Percentiles rank a stretch among this genome's conserved stretches.
phyloP scores from a whole-genome alignment of 257 asterid genomes.

The Solanum virginianum region DNA sequence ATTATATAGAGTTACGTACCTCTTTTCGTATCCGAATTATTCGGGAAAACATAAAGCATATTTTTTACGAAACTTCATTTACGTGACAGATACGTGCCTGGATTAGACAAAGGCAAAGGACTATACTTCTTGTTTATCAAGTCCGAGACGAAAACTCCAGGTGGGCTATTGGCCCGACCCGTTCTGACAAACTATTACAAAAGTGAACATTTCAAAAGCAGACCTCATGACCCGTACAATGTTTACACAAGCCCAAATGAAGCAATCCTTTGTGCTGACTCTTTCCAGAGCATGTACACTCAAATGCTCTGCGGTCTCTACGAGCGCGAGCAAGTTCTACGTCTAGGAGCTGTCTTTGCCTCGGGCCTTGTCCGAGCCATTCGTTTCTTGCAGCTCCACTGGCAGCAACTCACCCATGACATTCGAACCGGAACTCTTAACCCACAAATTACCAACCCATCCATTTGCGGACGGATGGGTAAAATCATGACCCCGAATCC shows the following conservation, averaged over 20 bases:
- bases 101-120: slow-evolving; percentile 90
- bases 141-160: slow-evolving; percentile 83
- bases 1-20: not conserved
- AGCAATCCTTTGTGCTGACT: slow-evolving; percentile 81
- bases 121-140: slow-evolving; percentile 75
- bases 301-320: slow-evolving; percentile 96
- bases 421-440: slow-evolving; percentile 56
- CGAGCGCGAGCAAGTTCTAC: slow-evolving; percentile 78
- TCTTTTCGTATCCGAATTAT: not conserved
- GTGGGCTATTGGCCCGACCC: slow-evolving; percentile 92
- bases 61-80: slow-evolving; percentile 8
- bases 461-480: slow-evolving; percentile 35
- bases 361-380: slow-evolving; percentile 97
- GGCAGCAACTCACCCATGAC: slow-evolving; percentile 45
- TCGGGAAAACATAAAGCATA: not conserved
- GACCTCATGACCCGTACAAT: slow-evolving; percentile 86
- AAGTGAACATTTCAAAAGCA: slow-evolving; percentile 94
- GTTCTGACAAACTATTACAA: slow-evolving; percentile 95
- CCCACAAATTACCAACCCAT: slow-evolving; percentile 41
- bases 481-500: slow-evolving; percentile 36
- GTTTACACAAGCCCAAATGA: slow-evolving; percentile 94
- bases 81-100: slow-evolving; percentile 76
- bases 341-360: slow-evolving; percentile 92
- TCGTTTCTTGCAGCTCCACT: slow-evolving; percentile 82
- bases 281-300: slow-evolving; percentile 92